Base-by-base conservation (phyloP, 345 rosid genomes). In the Carallia pectinifolia region DNA sequence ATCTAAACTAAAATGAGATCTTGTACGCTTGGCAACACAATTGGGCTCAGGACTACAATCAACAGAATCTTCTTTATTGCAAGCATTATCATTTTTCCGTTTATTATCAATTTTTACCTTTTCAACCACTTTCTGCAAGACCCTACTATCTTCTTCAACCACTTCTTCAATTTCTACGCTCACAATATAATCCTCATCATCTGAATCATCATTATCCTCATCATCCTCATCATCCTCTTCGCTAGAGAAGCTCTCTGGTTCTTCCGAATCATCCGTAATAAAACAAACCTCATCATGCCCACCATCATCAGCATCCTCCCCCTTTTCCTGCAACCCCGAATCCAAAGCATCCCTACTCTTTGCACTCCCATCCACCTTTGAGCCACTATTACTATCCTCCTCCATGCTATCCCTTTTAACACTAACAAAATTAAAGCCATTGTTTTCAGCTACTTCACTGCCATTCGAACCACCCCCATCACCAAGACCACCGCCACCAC, bases 21-120 rank as follows among this genome's bases (percentile, higher is more conserved):
- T 68, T 12, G 68, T 75, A 16, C 70, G 71, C 33, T 33, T 63
- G 10, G 78, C 75, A 71, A 69, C 75, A 33, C 53, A 69, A 53
- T 39, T 34, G 30, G 2, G 8, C 53, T 34, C 6, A 19, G 0
- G 52, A 50, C 27, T 29, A 38, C 34, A 23, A 50, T 15, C 17
- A 62, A 37, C 50, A 62, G 7, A 38, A 18, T 39, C 65, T 34
- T 15, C 31, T 31, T 61, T 29, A 33, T 39, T 61, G 6, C 18
- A 3, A 12, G 4, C 27, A 30, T 7, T 44, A 66, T 16, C 62
- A 62, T 71, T 39, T 30, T 27, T 34, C 6, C 38, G 58, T 18
- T 10, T 37, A 5, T 47, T 59, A 33, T 17, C 62, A 68, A 18
- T 37, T 2, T 58, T 47, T 62, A 63, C 34, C 69, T 10, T 37